Percentiles rank a stretch among this genome's conserved stretches.
Conservation (phyloP, 257 asterid genomes). For the Lycium ferocissimum region DNA sequence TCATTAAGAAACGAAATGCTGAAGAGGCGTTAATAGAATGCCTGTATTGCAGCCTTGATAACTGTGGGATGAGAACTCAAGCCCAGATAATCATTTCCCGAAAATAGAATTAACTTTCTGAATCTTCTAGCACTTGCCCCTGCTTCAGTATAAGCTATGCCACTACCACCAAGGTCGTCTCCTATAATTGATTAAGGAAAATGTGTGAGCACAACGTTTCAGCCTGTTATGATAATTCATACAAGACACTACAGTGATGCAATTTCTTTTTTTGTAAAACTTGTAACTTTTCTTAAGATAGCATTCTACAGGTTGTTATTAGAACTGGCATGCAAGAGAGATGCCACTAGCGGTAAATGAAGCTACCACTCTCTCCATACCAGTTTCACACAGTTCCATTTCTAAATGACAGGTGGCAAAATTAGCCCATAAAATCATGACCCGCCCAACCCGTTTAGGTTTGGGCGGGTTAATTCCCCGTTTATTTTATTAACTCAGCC, state of each 20-base stretch:
- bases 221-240: background rate
- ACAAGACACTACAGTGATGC: background rate
- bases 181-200: slow-evolving; percentile 46
- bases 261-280: background rate
- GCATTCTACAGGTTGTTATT: background rate
- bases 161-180: slow-evolving; percentile 54
- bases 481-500: too few species aligned
- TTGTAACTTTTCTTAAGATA: background rate
- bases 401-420: background rate
- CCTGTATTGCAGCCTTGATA: slow-evolving; percentile 81
- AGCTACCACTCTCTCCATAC: background rate
- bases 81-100: slow-evolving; percentile 97
- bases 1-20: slow-evolving; percentile 8
- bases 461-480: too few species aligned
- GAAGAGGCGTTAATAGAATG: slow-evolving; percentile 27
- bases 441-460: too few species aligned
- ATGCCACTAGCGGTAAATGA: background rate
- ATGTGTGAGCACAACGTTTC: background rate
- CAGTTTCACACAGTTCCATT: background rate
- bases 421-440: too few species aligned
- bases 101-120: slow-evolving; percentile 74
- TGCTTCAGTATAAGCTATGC: slow-evolving; percentile 39
- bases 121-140: slow-evolving; percentile 52
- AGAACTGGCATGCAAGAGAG: background rate
- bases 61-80: slow-evolving; percentile 90